Evolutionary conservation across 805 yeast species (phyloP), one percentile per base, ranked within the genome.

Genomic region (Candida endomychidarum): DNA sequence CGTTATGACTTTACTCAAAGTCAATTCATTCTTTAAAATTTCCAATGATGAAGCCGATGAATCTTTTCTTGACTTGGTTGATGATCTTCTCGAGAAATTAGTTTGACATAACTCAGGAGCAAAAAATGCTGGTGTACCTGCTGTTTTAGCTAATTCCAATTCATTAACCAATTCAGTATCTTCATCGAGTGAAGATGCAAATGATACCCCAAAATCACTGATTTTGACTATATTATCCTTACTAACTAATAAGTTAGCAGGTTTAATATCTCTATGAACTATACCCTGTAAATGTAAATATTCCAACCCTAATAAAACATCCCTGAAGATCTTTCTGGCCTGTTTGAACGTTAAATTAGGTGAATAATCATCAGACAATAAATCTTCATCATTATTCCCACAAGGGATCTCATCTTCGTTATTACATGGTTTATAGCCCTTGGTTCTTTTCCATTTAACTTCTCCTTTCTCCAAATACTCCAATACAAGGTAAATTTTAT

Each of bases 121-220:
- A 54, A 89, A 83, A 60, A 91, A 91, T 0, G 96, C 97, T 2
- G 98, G 98, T 0, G 98, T 91, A 4, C 98, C 99, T 0, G 95
- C 98, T 0, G 98, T 91, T 60, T 90, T 91, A 1, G 96, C 95
- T 46, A 91, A 70, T 52, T 91, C 97, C 41, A 81, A 67, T 46
- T 89, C 96, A 42, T 57, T 57, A 15, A 65, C 57, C 18, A 58
- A 45, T 20, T 76, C 78, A 36, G 77, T 80, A 19, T 55, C 56
- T n/a, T 63, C 71, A 42, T 51, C 56, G 32, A 68, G 54, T 0
- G 70, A 63, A 3, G 70, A 60, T 1, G 91, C 88, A 61, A 86
- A 85, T 1, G 96, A 87, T 10, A 93, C 95, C 17, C 99, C 98
- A 64, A 91, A 93, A 65, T 91, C 99, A n/a, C 95, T 82, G 28